Base-by-base conservation (phyloP, 2,329 filamentous ascomycete species). In the Emmonsiellopsis sp. region DNA sequence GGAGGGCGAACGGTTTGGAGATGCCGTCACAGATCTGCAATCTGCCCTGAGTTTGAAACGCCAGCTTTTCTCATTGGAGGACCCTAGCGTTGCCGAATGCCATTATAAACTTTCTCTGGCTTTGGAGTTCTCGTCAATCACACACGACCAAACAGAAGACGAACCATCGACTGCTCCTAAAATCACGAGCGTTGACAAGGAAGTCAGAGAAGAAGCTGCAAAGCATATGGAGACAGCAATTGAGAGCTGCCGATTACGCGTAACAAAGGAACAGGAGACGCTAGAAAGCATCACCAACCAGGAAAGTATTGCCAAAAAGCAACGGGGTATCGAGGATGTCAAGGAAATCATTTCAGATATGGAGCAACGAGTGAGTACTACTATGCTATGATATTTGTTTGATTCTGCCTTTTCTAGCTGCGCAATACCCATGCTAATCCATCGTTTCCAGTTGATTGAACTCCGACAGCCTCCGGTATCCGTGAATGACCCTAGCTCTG, bases 51-150 rank as follows among this genome's bases (percentile, higher is more conserved):
- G 81, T 42, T 81, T 94, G 63, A 94, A 94, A 71, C 73, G 87
- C 61, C 79, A 86, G 49, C 78, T 97, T 2, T 90, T 88, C 65
- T 80, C 88, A 0, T 78, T 85, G 49, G 88, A 94, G 57, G 89
- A 88, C 11, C 87, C 90, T 61, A 80, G 94, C 50, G 80, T 97
- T 53, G 92, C 93, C 42, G 93, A 98, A 74, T 92, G 88, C 13
- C 90, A 98, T 74, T 98, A 87, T 76, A 97, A 96, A 72, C 84
- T 98, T 31, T 95, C 92, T 0, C 81, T 98, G 13, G 93, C 93
- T 0, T 80, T 98, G 32, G 93, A 98, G 66, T 97, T 97, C 62
- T 88, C 88, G 3, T 93, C 89, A 0, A 82, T 93, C 45, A 87
- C 84, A 33, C 68, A 68, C 55, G 62, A 64, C 13, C 64, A 65